Conservation (phyloP, 106 monocot species). For the Gastrodia elata region DNA sequence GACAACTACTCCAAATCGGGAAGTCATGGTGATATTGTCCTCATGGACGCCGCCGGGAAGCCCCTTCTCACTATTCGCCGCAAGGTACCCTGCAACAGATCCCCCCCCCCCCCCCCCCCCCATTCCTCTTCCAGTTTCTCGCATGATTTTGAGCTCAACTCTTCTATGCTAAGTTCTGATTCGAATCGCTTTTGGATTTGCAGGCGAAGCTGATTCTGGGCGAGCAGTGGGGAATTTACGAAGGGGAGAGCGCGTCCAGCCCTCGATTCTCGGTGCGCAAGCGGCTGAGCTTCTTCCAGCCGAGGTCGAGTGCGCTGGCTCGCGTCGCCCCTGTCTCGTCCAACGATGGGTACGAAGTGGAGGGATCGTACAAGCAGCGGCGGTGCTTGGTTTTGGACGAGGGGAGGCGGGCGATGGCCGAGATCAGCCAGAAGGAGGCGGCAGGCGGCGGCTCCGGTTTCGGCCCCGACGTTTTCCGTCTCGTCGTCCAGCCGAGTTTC, state of each 20-base stretch:
- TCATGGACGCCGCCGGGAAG: constrained; percentile 65
- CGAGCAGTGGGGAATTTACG: constrained; percentile 63
- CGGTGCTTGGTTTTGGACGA: constrained; percentile 38
- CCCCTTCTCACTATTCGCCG: constrained; percentile 49
- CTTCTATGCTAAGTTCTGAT: no score
- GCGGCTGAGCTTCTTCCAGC: constrained; percentile 24
- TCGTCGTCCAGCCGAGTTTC: constrained; percentile 61
- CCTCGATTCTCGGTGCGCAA: constrained; percentile 47
- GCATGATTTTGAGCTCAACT: no score
- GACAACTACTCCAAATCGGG: constrained; percentile 54
- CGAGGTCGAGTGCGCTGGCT: constrained; percentile 39
- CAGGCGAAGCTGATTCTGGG: constrained; percentile 53
- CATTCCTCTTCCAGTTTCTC: no score
- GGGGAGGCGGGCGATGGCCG: constrained; percentile 31
- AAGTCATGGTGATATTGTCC: constrained; percentile 41
- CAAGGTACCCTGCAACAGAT: constrained; percentile 27
- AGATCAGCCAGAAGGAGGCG: constrained; percentile 49
- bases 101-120: no score
- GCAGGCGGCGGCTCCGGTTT: constrained; percentile 31
- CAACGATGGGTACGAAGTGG: constrained; percentile 21
- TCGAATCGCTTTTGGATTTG: neutral
- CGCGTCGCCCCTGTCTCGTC: constrained; percentile 20
- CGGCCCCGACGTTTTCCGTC: constrained; percentile 65
- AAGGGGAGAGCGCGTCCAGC: constrained; percentile 43
- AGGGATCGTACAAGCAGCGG: constrained; percentile 66